Evolutionary conservation across 1,284 basidiomycete species (phyloP), one percentile per base, ranked within the genome.

Genomic region (Heimioporus retisporus): DNA sequence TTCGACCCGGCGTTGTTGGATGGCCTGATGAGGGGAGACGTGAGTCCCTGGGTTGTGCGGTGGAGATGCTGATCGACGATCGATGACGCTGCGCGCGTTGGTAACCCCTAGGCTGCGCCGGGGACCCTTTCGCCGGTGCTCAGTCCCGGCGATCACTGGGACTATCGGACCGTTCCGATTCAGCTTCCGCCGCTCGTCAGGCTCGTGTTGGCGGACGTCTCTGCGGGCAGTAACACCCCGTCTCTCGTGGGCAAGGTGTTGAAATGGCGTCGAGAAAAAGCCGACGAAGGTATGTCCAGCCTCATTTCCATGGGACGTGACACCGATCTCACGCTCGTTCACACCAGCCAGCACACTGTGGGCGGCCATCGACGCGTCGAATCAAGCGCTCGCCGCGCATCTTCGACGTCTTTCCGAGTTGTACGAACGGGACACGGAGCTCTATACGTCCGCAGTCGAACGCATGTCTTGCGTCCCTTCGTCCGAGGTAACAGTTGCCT

Each of bases 161-260:
- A 93, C 72, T 88, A 91, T 72, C 79, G 75, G 55, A 85, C 92
- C 15, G 79, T 83, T 64, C 86, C 90, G 1, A 95, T 98, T 79
- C 85, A 88, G 61, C 88, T 98, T 28, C 96, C 96, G 2, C 93
- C 93, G 0, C 82, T 90, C 57, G 90, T 94, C 23, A 85, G 94
- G 53, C 85, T 98, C 44, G 87, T 98, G 80, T 85, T 98, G 43
- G 97, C 96, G 31, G 96, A 98, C 75, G 95, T 98, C 10, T 94
- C 97, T 73, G 94, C 94, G 4, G 96, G 96, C 15, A 96, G 93
- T 71, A 93, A 98, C 75, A 98, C 97, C 2, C 97, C 97, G 2
- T 94, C 93, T 57, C 88, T 98, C 62, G 95, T 96, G 6, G 90
- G 93, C 42, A 92, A 95, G 78, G 96, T 98, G 2, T 81, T 97